Conservation (phyloP, 805 yeast genomes). For the Candida adriatica region DNA sequence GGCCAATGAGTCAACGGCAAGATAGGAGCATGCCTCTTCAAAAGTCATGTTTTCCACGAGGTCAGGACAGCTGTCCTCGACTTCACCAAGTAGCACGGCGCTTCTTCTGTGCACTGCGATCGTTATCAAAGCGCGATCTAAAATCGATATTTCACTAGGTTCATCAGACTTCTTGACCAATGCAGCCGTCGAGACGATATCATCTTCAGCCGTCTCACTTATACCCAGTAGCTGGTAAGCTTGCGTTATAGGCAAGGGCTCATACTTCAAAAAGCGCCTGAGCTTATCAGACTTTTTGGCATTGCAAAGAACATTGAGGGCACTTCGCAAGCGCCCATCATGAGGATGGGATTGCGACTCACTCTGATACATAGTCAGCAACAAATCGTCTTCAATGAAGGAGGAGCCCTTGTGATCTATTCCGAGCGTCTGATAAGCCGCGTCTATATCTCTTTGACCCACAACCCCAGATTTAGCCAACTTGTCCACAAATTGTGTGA, state of each 20-base stretch:
- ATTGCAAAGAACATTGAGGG: slow-evolving; percentile 33
- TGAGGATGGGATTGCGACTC: slow-evolving; percentile 20
- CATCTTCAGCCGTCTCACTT: slow-evolving; percentile 52
- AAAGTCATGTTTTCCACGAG: slow-evolving; percentile 23
- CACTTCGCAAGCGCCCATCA: slow-evolving; percentile 28
- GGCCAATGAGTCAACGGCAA: slow-evolving; percentile 46
- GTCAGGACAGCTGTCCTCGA: slow-evolving; percentile 32
- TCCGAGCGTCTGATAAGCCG: slow-evolving; percentile 31
- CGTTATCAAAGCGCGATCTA: slow-evolving; percentile 53
- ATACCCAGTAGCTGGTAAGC: slow-evolving; percentile 50
- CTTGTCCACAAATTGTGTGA: slow-evolving; percentile 38
- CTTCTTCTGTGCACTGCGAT: slow-evolving; percentile 56
- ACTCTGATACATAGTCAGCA: slow-evolving; percentile 28
- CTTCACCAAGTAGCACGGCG: slow-evolving; percentile 46
- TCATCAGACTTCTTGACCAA: slow-evolving; percentile 55
- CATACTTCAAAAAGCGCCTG: slow-evolving; percentile 34
- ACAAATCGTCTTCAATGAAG: slow-evolving; percentile 22
- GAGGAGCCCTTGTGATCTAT: slow-evolving; percentile 24
- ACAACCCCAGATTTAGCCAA: slow-evolving; percentile 45
- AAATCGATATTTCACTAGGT: slow-evolving; percentile 32
- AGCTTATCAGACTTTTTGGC: slow-evolving; percentile 31
- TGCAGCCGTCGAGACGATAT: slow-evolving; percentile 68
- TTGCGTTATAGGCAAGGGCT: slow-evolving; percentile 38
- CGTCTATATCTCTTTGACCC: slow-evolving; percentile 41
- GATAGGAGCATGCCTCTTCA: slow-evolving; percentile 37